Conservation (phyloP, 768 basidiomycete species). For the Lentinula lateritia region DNA sequence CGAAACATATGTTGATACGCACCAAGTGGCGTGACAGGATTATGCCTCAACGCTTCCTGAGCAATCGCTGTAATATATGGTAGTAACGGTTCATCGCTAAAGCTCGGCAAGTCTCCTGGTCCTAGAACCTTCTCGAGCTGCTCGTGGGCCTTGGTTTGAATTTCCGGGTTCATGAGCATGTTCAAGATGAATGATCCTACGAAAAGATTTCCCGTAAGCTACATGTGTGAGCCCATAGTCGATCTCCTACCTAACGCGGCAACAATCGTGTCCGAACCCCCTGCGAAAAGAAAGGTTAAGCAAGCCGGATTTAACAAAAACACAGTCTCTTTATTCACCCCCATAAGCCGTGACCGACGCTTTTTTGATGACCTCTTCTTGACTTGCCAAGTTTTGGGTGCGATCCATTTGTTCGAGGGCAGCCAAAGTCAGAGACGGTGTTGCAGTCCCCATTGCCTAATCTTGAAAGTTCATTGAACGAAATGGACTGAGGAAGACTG, state of each 20-base stretch:
- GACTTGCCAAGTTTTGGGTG: not conserved
- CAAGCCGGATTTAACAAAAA: not conserved
- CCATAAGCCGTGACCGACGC: slow-evolving; percentile 26
- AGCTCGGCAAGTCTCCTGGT: slow-evolving; percentile 14
- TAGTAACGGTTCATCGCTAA: slow-evolving; percentile 10
- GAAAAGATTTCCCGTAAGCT: not conserved
- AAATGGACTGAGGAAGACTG: not conserved
- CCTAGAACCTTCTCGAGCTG: slow-evolving; percentile 6
- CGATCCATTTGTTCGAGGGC: slow-evolving; percentile 4
- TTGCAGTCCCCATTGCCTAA: slow-evolving; percentile 10
- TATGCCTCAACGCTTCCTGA: slow-evolving; percentile 24
- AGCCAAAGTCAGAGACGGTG: slow-evolving; percentile 8
- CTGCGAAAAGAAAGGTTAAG: not conserved
- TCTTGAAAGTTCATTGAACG: not conserved
- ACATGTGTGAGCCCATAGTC: not conserved
- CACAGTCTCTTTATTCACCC: not conserved
- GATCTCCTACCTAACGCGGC: not conserved
- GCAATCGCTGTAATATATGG: slow-evolving; percentile 27
- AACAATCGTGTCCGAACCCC: not conserved
- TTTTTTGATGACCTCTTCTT: slow-evolving; percentile 10
- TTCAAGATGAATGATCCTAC: not conserved
- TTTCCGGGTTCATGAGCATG: not conserved
- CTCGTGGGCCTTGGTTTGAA: not conserved
- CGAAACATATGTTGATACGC: not conserved
- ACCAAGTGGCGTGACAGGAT: slow-evolving; percentile 20